Conservation (phyloP, 805 yeast genomes). For the Barnettozyma sucrosica region DNA sequence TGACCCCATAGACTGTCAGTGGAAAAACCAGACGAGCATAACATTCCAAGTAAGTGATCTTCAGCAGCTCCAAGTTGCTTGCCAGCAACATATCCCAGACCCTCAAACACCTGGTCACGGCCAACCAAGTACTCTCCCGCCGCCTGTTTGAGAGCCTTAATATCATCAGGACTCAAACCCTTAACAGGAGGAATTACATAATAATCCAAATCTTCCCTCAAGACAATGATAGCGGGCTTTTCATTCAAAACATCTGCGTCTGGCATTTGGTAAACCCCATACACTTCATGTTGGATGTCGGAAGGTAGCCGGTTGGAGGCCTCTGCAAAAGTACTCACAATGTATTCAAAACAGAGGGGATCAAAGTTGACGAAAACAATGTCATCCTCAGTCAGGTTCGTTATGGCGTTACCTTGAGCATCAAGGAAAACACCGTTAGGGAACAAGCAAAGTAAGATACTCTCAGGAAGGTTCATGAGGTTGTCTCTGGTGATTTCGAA, state of each 20-base stretch:
- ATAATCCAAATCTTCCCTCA: constrained; percentile 90
- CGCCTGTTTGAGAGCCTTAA: constrained; percentile 61
- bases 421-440: constrained; percentile 89
- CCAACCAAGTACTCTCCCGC: constrained; percentile 63
- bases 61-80: constrained; percentile 81
- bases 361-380: constrained; percentile 80
- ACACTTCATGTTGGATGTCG: constrained; percentile 33
- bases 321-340: constrained; percentile 60
- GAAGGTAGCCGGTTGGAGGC: constrained; percentile 57
- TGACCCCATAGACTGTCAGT: constrained; percentile 76
- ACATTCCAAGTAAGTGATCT: constrained; percentile 90
- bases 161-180: constrained; percentile 50
- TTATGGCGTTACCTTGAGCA: constrained; percentile 66
- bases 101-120: constrained; percentile 65
- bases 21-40: constrained; percentile 81
- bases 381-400: constrained; percentile 74
- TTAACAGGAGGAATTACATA: constrained; percentile 77
- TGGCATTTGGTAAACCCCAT: constrained; percentile 33
- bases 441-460: constrained; percentile 75
- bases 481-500: constrained; percentile 84
- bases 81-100: constrained; percentile 57
- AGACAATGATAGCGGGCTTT: constrained; percentile 85
- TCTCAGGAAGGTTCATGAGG: constrained; percentile 87
- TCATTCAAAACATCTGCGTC: constrained; percentile 64
- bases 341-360: constrained; percentile 81